Conservation (phyloP, 176 grass and related monocot genomes). For the Carex littledalei region DNA sequence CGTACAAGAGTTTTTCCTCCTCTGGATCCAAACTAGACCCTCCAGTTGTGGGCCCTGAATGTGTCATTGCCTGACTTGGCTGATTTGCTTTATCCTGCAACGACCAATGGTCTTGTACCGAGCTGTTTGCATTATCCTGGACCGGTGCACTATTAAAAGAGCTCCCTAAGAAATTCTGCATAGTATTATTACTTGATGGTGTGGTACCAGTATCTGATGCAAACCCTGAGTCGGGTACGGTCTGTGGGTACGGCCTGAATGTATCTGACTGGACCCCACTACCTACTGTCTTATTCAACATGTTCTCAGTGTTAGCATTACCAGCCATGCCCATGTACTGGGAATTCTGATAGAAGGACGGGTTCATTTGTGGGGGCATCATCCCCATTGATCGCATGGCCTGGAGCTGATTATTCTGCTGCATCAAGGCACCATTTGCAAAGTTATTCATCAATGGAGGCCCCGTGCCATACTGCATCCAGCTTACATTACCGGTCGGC, state of each 20-base stretch:
- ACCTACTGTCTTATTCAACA: constrained; percentile 34
- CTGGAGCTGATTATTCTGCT: constrained; percentile 52
- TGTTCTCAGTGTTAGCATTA: constrained; percentile 40
- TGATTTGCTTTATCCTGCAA: constrained; percentile 40
- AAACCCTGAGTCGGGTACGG: constrained; percentile 35
- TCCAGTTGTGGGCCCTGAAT: constrained; percentile 42
- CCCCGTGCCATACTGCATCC: constrained; percentile 44
- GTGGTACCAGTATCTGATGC: constrained; percentile 36
- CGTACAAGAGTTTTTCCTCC: constrained; percentile 87
- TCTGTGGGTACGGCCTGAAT: constrained; percentile 27
- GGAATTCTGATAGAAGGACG: constrained; percentile 69
- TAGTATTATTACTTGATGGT: constrained; percentile 43
- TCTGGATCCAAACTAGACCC: constrained; percentile 77
- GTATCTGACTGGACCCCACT: constrained; percentile 52
- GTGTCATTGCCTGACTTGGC: constrained; percentile 48
- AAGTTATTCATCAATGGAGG: constrained; percentile 49
- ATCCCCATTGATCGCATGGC: constrained; percentile 52
- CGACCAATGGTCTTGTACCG: constrained; percentile 47
- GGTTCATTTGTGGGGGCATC: constrained; percentile 57
- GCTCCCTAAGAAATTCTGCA: constrained; percentile 64
- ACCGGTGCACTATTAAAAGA: constrained; percentile 36
- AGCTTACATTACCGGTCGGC: constrained; percentile 53
- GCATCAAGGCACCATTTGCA: constrained; percentile 48
- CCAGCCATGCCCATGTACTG: constrained; percentile 63
- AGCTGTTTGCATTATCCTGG: constrained; percentile 41